Percentiles rank a stretch among this genome's conserved stretches.
These are phyloP conservation scores for Exserohilum turcica DNA, from an alignment of 2,329 filamentous ascomycete genomes.

Conservation along the genomic window DNA sequence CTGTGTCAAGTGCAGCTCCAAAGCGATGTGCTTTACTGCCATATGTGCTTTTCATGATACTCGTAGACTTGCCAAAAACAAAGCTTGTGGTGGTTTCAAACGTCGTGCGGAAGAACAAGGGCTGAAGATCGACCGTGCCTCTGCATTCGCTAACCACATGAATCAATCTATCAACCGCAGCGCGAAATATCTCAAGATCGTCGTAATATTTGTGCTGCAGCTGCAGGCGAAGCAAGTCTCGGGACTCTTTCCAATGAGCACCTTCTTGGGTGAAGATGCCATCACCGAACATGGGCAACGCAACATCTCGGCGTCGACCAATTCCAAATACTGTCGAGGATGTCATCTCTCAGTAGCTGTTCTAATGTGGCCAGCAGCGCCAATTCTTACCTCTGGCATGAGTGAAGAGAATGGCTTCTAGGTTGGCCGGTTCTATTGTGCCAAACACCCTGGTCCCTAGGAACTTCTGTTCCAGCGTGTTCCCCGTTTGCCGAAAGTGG, in stretches of 20 bases:
- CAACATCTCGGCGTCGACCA: constrained; percentile 40
- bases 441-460: constrained; percentile 24
- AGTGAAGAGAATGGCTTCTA: constrained; percentile 27
- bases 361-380: too few species aligned
- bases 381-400: constrained; percentile 25
- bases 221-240: not conserved
- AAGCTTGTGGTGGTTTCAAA: constrained; percentile 73
- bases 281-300: constrained; percentile 47
- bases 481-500: constrained; percentile 43
- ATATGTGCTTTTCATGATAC: too few species aligned
- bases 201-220: constrained; percentile 51
- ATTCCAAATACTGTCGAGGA: constrained; percentile 50
- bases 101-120: constrained; percentile 68
- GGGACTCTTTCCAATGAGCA: constrained; percentile 14
- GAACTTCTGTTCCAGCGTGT: constrained; percentile 27
- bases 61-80: constrained; percentile 62
- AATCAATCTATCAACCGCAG: constrained; percentile 61
- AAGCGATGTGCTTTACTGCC: too few species aligned
- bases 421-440: constrained; percentile 33
- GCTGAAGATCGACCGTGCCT: constrained; percentile 60
- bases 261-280: constrained; percentile 49
- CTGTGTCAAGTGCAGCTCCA: constrained; percentile 47
- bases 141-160: constrained; percentile 47
- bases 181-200: constrained; percentile 60
- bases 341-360: not conserved